Base-by-base conservation (phyloP, 2,329 filamentous ascomycete species). In the Fusarium oligoseptatum region DNA sequence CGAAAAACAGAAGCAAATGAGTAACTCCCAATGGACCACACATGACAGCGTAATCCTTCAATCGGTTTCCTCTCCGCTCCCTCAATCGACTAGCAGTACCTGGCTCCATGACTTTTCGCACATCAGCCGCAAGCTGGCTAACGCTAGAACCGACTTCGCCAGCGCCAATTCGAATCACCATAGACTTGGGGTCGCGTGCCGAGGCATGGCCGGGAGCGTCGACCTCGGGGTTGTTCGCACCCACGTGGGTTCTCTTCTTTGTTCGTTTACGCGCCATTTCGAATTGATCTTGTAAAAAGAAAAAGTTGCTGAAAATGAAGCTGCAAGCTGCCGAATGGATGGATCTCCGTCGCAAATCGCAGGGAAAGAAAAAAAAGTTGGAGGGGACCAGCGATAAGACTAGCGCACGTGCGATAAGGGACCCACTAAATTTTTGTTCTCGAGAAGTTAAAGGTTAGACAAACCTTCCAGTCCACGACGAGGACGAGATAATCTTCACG, bases 101-200 rank as follows among this genome's bases (percentile, higher is more conserved):
- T 1, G 97, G 97, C 84, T 98, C 95, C 95, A 99, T 97, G 86
- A 98, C 96, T 65, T 89, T 89, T 78, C 97, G 92, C 68, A 98
- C 94, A 85, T 99, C 97, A 77, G 93, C 92, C 24, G 96, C 95
- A 77, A 99, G 87, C 85, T 98, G 95, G 82, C 93, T 96, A 78
- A 99, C 90, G 82, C 94, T 97, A 69, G 94, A 91, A 67, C 97
- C 97, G 62, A 99, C 95, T 81, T 98, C 94, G 79, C 95, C 94
- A 78, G 95, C 96, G 78, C 97, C 97, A 79, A 98, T 95, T 77
- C 97, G 94, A 83, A 99, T 98, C 68, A 99, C 96, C 96, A 99
- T 98, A 82, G 93, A 97, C 88, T 98, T 98, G 37, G 97, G 97
- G 61, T 92, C 89, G 74, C 92, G 91, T 63, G 89, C 88, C 27